phyloP scores from a whole-genome alignment of 768 basidiomycete species.

The Stropharia rugosoannulata region DNA sequence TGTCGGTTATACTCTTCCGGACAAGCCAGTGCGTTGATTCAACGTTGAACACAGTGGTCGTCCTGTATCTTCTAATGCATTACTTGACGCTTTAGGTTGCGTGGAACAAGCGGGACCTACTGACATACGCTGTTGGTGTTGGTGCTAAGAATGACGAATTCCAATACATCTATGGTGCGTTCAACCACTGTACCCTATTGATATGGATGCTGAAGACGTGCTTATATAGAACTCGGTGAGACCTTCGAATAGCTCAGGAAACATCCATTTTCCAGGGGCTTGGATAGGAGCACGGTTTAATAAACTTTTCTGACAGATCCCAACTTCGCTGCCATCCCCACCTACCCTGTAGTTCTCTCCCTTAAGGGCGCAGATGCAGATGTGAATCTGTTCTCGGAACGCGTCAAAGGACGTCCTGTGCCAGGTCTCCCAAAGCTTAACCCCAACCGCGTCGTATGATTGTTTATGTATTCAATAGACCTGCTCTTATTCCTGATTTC shows the following conservation, averaged over 20 bases:
- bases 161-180: conserved; percentile 68
- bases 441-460: conserved; percentile 65
- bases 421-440: conserved; percentile 73
- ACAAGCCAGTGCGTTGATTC: conserved; percentile 48
- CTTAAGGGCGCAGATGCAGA: conserved; percentile 73
- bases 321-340: conserved; percentile 76
- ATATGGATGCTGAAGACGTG: background rate
- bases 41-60: background rate
- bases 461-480: background rate
- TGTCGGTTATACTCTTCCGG: conserved; percentile 53
- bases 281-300: background rate
- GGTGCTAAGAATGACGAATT: conserved; percentile 79
- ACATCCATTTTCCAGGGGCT: background rate
- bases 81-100: conserved; percentile 47
- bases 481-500: background rate
- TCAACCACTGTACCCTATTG: background rate
- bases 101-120: conserved; percentile 84
- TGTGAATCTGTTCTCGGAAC: conserved; percentile 64
- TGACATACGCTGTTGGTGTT: conserved; percentile 78
- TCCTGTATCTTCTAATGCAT: background rate
- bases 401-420: conserved; percentile 40
- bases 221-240: conserved; percentile 51
- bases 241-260: background rate
- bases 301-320: conserved; percentile 17
- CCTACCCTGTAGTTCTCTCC: conserved; percentile 78